Conservation (phyloP, 768 basidiomycete genomes). For the Antrodiella citrinella region DNA sequence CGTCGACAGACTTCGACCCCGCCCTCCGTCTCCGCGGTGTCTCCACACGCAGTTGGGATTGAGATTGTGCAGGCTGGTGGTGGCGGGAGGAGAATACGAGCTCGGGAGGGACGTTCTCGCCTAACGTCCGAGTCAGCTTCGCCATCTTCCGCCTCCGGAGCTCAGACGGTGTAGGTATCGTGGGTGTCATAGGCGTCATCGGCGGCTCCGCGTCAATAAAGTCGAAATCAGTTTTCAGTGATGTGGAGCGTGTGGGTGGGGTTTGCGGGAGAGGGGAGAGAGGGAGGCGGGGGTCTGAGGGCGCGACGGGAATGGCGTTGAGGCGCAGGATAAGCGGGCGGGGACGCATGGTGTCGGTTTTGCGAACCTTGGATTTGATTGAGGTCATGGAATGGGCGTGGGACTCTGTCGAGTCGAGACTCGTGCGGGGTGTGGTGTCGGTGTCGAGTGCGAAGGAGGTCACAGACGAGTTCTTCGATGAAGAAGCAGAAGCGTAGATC, state of each 20-base stretch:
- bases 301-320: conserved; percentile 20
- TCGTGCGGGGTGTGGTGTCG: conserved; percentile 15
- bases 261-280: conserved; percentile 30
- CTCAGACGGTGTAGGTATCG: conserved; percentile 1
- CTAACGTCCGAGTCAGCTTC: conserved; percentile 15
- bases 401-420: conserved; percentile 16
- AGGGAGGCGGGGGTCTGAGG: conserved; percentile 20
- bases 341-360: too few relatives aligned
- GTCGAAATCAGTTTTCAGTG: conserved; percentile 5
- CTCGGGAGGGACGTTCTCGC: conserved; percentile 19
- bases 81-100: conserved; percentile 10
- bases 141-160: conserved; percentile 14
- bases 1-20: background rate
- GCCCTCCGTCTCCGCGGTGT: background rate
- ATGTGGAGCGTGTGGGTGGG: conserved; percentile 6
- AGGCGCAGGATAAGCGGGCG: conserved; percentile 26
- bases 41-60: background rate
- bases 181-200: background rate
- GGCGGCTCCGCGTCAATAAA: too few relatives aligned
- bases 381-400: too few relatives aligned
- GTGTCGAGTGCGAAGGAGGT: conserved; percentile 15
- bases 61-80: background rate
- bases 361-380: too few relatives aligned
- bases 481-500: conserved; percentile 11
- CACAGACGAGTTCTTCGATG: conserved; percentile 14